These are phyloP conservation scores for Coemansia sp. DNA, from an alignment of 192 early-diverging fungal genomes.

Conservation along the genomic window DNA sequence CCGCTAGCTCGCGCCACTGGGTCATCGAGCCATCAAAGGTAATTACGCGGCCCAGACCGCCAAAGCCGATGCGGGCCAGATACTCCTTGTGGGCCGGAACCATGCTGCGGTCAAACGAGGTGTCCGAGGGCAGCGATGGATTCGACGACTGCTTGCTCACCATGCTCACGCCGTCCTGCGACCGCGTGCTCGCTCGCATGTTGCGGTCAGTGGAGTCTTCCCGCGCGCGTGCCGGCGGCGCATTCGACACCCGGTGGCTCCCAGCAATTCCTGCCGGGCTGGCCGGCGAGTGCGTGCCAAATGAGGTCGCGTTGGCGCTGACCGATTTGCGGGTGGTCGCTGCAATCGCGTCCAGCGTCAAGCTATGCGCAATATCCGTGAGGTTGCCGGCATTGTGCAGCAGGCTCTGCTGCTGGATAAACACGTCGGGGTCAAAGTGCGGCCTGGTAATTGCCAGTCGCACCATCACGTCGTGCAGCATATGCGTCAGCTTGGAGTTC, in stretches of 20 bases:
- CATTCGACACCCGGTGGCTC: slow-evolving; percentile 32
- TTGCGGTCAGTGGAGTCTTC: slow-evolving; percentile 38
- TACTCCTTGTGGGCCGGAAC: slow-evolving; percentile 51
- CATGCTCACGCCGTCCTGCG: slow-evolving; percentile 46
- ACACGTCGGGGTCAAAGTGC: slow-evolving; percentile 53
- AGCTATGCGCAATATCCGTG: slow-evolving; percentile 28
- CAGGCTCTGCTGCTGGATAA: slow-evolving; percentile 46
- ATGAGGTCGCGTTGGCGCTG: slow-evolving; percentile 6
- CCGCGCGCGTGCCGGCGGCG: slow-evolving; percentile 36
- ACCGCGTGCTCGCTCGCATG: slow-evolving; percentile 16
- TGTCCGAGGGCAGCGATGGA: slow-evolving; percentile 29
- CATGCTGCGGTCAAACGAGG: slow-evolving; percentile 49
- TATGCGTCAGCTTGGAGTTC: slow-evolving; percentile 50
- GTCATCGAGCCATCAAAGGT: slow-evolving; percentile 32
- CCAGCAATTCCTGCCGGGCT: slow-evolving; percentile 2
- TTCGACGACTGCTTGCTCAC: slow-evolving; percentile 49
- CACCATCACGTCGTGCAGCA: slow-evolving; percentile 51
- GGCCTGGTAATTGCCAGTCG: slow-evolving; percentile 49
- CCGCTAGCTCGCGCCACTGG: slow-evolving; percentile 51
- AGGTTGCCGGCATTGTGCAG: slow-evolving; percentile 16
- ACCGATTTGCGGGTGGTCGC: slow-evolving; percentile 47
- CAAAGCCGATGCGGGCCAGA: slow-evolving; percentile 43
- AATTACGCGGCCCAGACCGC: slow-evolving; percentile 43
- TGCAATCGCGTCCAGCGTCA: slow-evolving; percentile 41
- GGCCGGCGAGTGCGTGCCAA: slow-evolving; percentile 1